Conservation (phyloP, 164 flowering plant genomes). For the Paratinospora sagittata region DNA sequence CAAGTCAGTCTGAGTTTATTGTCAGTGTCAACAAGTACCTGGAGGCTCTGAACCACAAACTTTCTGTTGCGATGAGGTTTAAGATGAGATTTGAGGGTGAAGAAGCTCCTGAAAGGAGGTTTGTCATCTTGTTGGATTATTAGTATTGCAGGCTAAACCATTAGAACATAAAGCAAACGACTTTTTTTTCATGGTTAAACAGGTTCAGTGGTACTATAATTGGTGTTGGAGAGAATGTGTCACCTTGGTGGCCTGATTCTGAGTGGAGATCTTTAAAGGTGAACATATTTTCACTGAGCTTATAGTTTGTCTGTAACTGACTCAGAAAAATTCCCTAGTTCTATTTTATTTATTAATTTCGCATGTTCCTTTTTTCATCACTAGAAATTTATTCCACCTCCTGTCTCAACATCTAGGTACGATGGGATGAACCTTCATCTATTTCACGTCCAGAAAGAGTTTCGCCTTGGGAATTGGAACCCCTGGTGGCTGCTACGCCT, state of each 20-base stretch:
- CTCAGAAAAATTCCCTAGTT: neutral
- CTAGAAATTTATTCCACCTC: neutral
- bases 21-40: slow-evolving; percentile 79
- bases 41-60: slow-evolving; percentile 59
- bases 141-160: neutral
- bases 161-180: neutral
- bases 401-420: slow-evolving; percentile 45
- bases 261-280: slow-evolving; percentile 98
- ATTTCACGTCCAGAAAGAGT: slow-evolving; percentile 80
- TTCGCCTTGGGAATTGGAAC: slow-evolving; percentile 94
- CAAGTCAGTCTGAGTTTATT: slow-evolving; percentile 64
- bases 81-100: slow-evolving; percentile 97
- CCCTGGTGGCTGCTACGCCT: slow-evolving; percentile 53
- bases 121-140: slow-evolving; percentile 8
- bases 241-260: slow-evolving; percentile 65
- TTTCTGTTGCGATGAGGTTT: slow-evolving; percentile 88
- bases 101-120: slow-evolving; percentile 97
- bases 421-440: slow-evolving; percentile 94
- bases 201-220: slow-evolving; percentile 93
- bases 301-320: neutral
- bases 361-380: neutral
- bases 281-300: neutral
- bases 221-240: slow-evolving; percentile 54
- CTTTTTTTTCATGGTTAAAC: slow-evolving; percentile 7
- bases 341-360: no score